Conservation (phyloP, 495 filamentous ascomycete species). For the Xylona heveae region DNA sequence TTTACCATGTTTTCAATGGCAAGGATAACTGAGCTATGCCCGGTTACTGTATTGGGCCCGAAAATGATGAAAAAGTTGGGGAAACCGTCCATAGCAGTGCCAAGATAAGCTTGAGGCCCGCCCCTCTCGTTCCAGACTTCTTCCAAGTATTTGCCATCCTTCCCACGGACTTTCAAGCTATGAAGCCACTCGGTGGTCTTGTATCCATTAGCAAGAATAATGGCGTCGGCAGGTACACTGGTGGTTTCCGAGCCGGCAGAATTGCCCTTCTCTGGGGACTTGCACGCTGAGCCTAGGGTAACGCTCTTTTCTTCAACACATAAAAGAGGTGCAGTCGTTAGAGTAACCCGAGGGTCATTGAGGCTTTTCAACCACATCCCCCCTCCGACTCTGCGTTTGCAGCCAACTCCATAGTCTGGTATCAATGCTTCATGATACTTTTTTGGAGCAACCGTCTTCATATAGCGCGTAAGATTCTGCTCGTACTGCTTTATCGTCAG, state of each 20-base stretch:
- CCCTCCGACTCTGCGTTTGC: conserved; percentile 39
- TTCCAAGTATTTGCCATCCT: conserved; percentile 23
- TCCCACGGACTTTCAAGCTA: conserved; percentile 21
- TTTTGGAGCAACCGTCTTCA: conserved; percentile 27
- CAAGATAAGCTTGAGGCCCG: conserved; percentile 39
- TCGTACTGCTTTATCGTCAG: conserved; percentile 16
- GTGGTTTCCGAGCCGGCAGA: conserved; percentile 10
- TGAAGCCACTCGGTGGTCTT: conserved; percentile 20
- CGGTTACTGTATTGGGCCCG: conserved; percentile 43
- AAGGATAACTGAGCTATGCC: conserved; percentile 39
- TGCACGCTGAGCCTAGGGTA: conserved; percentile 27
- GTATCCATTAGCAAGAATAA: conserved; percentile 35
- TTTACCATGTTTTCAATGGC: conserved; percentile 36
- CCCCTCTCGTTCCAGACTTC: conserved; percentile 30
- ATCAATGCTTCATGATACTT: conserved; percentile 44
- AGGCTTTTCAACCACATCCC: conserved; percentile 31
- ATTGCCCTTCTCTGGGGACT: conserved; percentile 20
- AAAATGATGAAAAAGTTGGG: conserved; percentile 50
- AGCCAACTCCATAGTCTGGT: conserved; percentile 38
- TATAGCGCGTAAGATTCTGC: conserved; percentile 20
- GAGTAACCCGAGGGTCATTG: conserved; percentile 28
- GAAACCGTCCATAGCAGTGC: conserved; percentile 40
- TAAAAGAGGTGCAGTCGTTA: conserved; percentile 32
- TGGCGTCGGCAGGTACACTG: conserved; percentile 33
- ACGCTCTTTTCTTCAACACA: conserved; percentile 26